Conservation (phyloP, 225 moss, liverwort and hornwort genomes). For the Polytrichum formosum region DNA sequence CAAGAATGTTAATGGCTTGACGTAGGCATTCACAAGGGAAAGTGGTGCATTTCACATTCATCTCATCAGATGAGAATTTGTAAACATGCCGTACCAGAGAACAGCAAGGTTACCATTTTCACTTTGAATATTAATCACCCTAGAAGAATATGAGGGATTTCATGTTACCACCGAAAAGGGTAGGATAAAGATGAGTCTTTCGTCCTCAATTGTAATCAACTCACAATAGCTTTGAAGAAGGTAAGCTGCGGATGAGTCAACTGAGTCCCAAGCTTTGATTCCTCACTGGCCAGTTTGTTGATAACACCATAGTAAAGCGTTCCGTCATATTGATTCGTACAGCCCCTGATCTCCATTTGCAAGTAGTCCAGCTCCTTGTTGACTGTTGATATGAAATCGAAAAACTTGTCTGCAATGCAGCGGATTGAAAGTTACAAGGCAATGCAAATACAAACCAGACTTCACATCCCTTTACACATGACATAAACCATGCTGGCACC, state of each 20-base stretch:
- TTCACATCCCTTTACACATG: not conserved
- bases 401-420: constrained; percentile 46
- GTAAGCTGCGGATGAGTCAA: constrained; percentile 66
- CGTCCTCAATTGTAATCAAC: constrained; percentile 61
- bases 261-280: constrained; percentile 83
- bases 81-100: too few relatives aligned
- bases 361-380: constrained; percentile 87
- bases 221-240: constrained; percentile 89
- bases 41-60: too few relatives aligned
- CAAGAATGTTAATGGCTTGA: too few relatives aligned
- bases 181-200: constrained; percentile 1
- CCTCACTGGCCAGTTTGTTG: constrained; percentile 75
- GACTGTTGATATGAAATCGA: constrained; percentile 56
- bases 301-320: constrained; percentile 69
- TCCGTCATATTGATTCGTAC: constrained; percentile 74
- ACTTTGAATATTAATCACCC: too few relatives aligned
- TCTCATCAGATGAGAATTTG: too few relatives aligned
- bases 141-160: too few relatives aligned
- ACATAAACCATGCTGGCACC: too few relatives aligned
- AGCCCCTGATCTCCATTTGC: constrained; percentile 85
- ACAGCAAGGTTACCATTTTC: too few relatives aligned
- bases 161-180: too few relatives aligned
- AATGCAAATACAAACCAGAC: not conserved
- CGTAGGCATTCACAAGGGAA: too few relatives aligned
- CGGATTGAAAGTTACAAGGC: not conserved